phyloP scores from a whole-genome alignment of 495 filamentous ascomycete species.

The Parmelia sp. region DNA sequence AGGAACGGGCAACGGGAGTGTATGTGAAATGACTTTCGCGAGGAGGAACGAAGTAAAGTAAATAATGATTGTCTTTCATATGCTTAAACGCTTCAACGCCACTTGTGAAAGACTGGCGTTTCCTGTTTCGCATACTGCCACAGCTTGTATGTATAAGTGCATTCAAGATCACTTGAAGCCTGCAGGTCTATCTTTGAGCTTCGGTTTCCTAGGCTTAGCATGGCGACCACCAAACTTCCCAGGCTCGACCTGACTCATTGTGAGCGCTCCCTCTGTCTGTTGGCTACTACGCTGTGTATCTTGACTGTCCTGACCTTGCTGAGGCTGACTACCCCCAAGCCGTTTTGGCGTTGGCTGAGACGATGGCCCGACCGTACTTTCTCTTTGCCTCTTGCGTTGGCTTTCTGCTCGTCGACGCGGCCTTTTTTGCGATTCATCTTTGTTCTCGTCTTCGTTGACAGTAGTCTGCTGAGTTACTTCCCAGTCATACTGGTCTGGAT shows the following conservation, averaged over 20 bases:
- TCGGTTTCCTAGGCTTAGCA: constrained; percentile 37
- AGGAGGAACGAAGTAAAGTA: background rate
- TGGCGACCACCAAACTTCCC: constrained; percentile 38
- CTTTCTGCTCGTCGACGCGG: constrained; percentile 10
- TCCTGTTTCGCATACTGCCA: background rate
- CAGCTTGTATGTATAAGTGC: background rate
- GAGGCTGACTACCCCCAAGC: constrained; percentile 39
- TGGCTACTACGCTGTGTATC: constrained; percentile 37
- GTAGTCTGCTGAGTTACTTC: constrained; percentile 28
- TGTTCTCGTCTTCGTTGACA: constrained; percentile 26
- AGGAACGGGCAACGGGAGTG: background rate
- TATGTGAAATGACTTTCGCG: background rate
- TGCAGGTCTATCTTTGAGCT: constrained; percentile 29
- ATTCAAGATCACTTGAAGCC: constrained; percentile 34
- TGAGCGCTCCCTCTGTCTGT: constrained; percentile 29
- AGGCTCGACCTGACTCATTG: constrained; percentile 43
- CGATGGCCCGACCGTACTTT: constrained; percentile 27
- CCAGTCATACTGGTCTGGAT: constrained; percentile 40
- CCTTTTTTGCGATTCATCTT: constrained; percentile 21
- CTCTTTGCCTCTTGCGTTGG: constrained; percentile 25
- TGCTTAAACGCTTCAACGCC: background rate
- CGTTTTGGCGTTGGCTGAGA: constrained; percentile 26
- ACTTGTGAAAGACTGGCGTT: background rate
- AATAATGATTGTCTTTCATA: background rate
- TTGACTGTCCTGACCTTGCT: constrained; percentile 21